Evolutionary conservation across 2,329 filamentous ascomycete species (phyloP), one percentile per base, ranked within the genome.

Genomic region (Elsinoe ampelina): DNA sequence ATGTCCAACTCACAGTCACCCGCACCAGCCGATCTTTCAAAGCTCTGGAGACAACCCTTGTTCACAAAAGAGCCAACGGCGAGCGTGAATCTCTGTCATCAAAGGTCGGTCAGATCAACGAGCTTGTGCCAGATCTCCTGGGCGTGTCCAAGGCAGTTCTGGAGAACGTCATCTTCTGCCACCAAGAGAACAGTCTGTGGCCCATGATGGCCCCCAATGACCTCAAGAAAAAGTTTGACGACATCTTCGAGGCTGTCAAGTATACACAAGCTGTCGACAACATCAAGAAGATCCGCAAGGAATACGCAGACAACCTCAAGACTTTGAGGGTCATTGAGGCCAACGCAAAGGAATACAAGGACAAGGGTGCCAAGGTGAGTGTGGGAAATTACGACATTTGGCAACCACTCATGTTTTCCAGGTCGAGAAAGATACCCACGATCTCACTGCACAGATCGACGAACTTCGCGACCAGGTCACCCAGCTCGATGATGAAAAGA

Each of bases 231-330:
- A 86, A 85, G 54, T 98, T 98, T 59, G 93, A 98, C 67, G 89
- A 95, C 68, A 98, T 98, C 10, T 98, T 98, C 63, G 93, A 97
- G 72, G 93, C 93, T 1, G 78, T 89, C 72, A 96, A 95, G 69
- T 98, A 97, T 71, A 95, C 91, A 34, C 96, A 95, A 67, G 93
- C 91, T 15, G 95, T 98, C 59, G 91, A 96, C 45, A 95, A 95
- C 69, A 87, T 98, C 68, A 96, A 95, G 67, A 70, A 84, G 8
- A 77, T 97, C 51, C 80, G 86, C 38, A 98, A 97, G 73, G 86
- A 84, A 62, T 85, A 95, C 62, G 86, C 84, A 35, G 83, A 87
- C 61, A 80, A 92, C 60, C 78, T 97, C 8, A 80, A 76, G 13
- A 81, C 85, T 59, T 79, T 86, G 58, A 89, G 88, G 65, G 81